A percentile compares a stretch with the other conserved stretches of the same genome.
phyloP scores from a whole-genome alignment of 1,284 basidiomycete genomes.

The Ceratobasidium sp. region DNA sequence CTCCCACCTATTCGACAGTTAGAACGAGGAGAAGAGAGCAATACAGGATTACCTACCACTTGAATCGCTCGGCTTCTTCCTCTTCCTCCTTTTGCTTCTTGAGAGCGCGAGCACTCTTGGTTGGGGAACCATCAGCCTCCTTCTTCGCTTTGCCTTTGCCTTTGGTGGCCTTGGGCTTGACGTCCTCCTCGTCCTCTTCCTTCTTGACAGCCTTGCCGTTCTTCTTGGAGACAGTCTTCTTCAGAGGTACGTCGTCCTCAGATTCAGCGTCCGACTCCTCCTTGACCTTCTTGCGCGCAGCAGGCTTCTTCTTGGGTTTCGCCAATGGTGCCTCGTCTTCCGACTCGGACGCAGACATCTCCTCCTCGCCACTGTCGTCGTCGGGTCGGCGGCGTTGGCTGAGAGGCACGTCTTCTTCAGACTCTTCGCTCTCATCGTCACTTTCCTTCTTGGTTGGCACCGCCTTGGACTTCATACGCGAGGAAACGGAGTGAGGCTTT shows the following conservation, averaged over 20 bases:
- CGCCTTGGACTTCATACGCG: conserved; percentile 16
- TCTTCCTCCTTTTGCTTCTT: conserved; percentile 52
- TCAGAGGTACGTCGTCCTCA: conserved; percentile 57
- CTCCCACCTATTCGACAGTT: conserved; percentile 75
- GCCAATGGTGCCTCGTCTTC: conserved; percentile 49
- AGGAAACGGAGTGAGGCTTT: conserved; percentile 22
- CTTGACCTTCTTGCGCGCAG: conserved; percentile 58
- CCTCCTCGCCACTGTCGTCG: conserved; percentile 49
- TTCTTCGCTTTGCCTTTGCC: conserved; percentile 43
- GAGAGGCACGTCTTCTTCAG: conserved; percentile 37
- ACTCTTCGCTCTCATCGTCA: conserved; percentile 38
- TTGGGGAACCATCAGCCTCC: conserved; percentile 38
- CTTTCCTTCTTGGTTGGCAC: conserved; percentile 4
- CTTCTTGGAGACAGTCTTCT: conserved; percentile 44
- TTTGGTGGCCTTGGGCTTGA: conserved; percentile 41
- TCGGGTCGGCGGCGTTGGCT: conserved; percentile 44
- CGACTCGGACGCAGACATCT: conserved; percentile 40
- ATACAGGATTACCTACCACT: conserved; percentile 46
- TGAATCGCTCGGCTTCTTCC: conserved; percentile 68
- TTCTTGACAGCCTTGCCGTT: conserved; percentile 53
- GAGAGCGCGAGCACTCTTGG: conserved; percentile 41
- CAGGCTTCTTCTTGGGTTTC: conserved; percentile 53
- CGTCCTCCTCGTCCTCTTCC: conserved; percentile 48
- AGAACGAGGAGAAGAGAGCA: conserved; percentile 56
- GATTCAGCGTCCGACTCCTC: conserved; percentile 52